Evolutionary conservation across 108 stramenopile genomes (phyloP).

Genomic region (Pseudonitzschia delicatissima): DNA sequence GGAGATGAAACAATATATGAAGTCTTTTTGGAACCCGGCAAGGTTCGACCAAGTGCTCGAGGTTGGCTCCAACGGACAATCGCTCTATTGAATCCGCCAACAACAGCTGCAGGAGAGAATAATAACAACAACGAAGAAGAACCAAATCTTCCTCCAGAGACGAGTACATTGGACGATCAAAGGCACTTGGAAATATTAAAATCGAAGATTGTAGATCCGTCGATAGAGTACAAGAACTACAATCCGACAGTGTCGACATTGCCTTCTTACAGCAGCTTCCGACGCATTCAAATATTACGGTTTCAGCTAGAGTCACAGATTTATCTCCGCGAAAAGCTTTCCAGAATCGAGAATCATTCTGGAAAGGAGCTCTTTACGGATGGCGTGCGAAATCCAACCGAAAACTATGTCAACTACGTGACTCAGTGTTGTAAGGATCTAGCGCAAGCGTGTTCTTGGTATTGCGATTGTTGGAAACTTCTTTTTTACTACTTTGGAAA

Average conservation of each 20-base stretch:
- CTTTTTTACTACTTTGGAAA: conserved; percentile 20
- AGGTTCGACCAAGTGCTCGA: conserved; percentile 68
- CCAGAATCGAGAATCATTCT: conserved; percentile 38
- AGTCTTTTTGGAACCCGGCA: conserved; percentile 48
- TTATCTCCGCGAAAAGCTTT: conserved; percentile 53
- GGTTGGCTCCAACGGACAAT: conserved; percentile 64
- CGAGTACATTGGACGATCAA: conserved; percentile 46
- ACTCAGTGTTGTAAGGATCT: conserved; percentile 31
- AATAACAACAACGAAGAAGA: conserved; percentile 11
- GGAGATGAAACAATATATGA: conserved; percentile 62
- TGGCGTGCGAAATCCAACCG: conserved; percentile 43
- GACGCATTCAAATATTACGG: conserved; percentile 20
- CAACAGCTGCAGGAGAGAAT: background rate
- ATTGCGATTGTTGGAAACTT: conserved; percentile 30
- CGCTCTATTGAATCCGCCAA: conserved; percentile 37
- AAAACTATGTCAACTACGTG: conserved; percentile 41
- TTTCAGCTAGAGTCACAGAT: conserved; percentile 44
- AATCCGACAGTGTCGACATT: background rate
- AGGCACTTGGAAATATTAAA: conserved; percentile 23
- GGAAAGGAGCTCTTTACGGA: conserved; percentile 26
- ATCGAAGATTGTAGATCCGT: background rate
- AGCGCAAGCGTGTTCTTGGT: conserved; percentile 39
- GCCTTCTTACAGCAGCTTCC: background rate
- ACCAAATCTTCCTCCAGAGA: conserved; percentile 46
- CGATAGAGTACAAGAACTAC: background rate